Base-by-base conservation (phyloP, 225 moss, liverwort and hornwort genomes). In the Climacium dendroides region DNA sequence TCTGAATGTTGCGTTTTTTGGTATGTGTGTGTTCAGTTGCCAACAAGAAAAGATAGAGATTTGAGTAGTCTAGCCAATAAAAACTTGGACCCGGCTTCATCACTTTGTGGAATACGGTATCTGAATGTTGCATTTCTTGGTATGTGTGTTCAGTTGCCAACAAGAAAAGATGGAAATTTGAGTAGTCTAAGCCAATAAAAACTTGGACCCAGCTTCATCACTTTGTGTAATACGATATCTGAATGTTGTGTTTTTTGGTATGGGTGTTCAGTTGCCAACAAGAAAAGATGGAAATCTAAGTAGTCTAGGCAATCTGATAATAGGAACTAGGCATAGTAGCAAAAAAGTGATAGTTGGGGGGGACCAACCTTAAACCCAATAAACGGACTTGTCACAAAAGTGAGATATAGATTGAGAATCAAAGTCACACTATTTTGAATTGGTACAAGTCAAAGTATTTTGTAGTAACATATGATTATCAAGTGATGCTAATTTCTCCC, bases 321-420 rank as follows among this genome's bases (percentile, higher is more conserved):
- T 70, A 41, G 5, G 15, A 43, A 43, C 3, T 43, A 16, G 43
- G 2, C 0, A 28, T 0, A 16, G 2, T 71, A 43, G 28, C 2
- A 71, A 28, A 43, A n/a, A 26, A 65, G n/a, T n/a, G 19, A 26
- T 7, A 1, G 18, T 39, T 39, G 0, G 15, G 9, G 2, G 7
- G 1, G 7, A 11, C 11, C 19, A 1, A 25, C 14, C 1, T 18
- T 29, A 11, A 16, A 22, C 1, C 0, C 0, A 22, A 5, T 52
- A 14, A 5, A 14, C 2, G 1, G 4, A 23, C 22, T 52, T 35
- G 32, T 32, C 4, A 2, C 0, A 7, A 23, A 8, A 8, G 19
- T 19, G 52, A 3, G 9, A 9, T 1, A 35, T 0, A 24, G 35
- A 23, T 23, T 76, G 28, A 17, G 17, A 34, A 35, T 35, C 15